These are phyloP conservation scores for Salicornia ramosissima DNA, from an alignment of 148 eudicot species.

Conservation along the genomic window DNA sequence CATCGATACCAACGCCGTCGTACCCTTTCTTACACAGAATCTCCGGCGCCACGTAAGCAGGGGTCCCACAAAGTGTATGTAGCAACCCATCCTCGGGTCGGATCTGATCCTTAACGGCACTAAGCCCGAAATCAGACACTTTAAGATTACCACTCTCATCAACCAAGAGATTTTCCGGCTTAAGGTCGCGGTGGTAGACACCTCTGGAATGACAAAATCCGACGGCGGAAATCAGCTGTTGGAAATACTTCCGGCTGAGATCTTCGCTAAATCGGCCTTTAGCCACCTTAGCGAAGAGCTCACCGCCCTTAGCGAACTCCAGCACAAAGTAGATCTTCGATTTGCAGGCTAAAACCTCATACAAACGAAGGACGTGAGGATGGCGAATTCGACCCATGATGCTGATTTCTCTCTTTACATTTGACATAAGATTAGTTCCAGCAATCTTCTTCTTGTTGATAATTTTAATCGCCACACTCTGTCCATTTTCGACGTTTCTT, in stretches of 20 bases:
- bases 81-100: constrained; percentile 47
- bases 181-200: constrained; percentile 67
- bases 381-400: constrained; percentile 57
- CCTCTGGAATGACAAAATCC: constrained; percentile 67
- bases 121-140: constrained; percentile 72
- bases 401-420: constrained; percentile 60
- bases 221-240: constrained; percentile 64
- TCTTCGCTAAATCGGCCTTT: constrained; percentile 66
- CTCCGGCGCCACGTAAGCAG: constrained; percentile 88
- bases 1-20: constrained; percentile 62
- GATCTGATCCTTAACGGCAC: constrained; percentile 44
- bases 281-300: constrained; percentile 61
- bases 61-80: constrained; percentile 90
- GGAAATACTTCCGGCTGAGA: constrained; percentile 53
- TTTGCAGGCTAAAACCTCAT: constrained; percentile 59
- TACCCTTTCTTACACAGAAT: constrained; percentile 63
- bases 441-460: constrained; percentile 45
- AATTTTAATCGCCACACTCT: constrained; percentile 63
- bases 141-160: constrained; percentile 62
- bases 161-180: constrained; percentile 65
- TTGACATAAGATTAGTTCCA: constrained; percentile 25
- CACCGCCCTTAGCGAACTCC: constrained; percentile 70
- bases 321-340: constrained; percentile 63
- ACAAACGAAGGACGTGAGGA: constrained; percentile 53
- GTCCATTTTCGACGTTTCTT: constrained; percentile 42